Percentiles rank a stretch among this genome's conserved stretches.
Conservation (phyloP, 192 early-diverging fungal genomes). For the Coemansia sp. region DNA sequence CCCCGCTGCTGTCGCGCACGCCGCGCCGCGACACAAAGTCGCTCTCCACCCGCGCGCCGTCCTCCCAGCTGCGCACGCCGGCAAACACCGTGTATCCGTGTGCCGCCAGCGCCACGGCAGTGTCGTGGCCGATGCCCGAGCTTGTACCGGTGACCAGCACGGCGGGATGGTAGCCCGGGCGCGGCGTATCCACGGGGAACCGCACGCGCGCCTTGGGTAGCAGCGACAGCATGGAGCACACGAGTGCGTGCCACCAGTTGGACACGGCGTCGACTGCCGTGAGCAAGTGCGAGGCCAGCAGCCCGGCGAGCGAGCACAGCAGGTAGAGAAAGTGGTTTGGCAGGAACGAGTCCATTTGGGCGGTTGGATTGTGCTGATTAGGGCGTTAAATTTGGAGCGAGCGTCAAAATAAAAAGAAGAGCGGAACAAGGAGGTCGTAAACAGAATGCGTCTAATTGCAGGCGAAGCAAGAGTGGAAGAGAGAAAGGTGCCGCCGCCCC, state of each 20-base stretch:
- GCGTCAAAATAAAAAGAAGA: conserved; percentile 3
- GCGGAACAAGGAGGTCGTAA: too few relatives aligned
- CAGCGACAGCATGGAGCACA: conserved; percentile 37
- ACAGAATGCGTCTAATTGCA: too few relatives aligned
- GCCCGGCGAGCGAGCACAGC: conserved; percentile 33
- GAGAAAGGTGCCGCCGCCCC: too few relatives aligned
- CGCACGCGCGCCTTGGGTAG: conserved; percentile 44
- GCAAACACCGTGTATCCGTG: conserved; percentile 54
- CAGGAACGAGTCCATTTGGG: conserved; percentile 49
- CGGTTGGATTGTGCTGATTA: too few relatives aligned
- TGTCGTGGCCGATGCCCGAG: conserved; percentile 53
- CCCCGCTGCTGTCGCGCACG: too few relatives aligned
- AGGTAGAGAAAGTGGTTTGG: conserved; percentile 49
- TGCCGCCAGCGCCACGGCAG: conserved; percentile 45
- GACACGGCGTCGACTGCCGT: conserved; percentile 38
- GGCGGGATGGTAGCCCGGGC: conserved; percentile 34
- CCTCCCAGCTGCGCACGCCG: conserved; percentile 51
- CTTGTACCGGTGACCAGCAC: conserved; percentile 53
- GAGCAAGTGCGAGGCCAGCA: conserved; percentile 29
- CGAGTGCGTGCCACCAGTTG: conserved; percentile 42
- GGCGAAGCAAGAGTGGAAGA: too few relatives aligned
- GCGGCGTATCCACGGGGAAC: conserved; percentile 29
- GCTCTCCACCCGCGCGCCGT: conserved; percentile 42
- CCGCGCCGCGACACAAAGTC: too few relatives aligned
- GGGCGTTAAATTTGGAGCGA: too few relatives aligned